Conservation (phyloP, 2,329 filamentous ascomycete species). For the Knufia fluminis region DNA sequence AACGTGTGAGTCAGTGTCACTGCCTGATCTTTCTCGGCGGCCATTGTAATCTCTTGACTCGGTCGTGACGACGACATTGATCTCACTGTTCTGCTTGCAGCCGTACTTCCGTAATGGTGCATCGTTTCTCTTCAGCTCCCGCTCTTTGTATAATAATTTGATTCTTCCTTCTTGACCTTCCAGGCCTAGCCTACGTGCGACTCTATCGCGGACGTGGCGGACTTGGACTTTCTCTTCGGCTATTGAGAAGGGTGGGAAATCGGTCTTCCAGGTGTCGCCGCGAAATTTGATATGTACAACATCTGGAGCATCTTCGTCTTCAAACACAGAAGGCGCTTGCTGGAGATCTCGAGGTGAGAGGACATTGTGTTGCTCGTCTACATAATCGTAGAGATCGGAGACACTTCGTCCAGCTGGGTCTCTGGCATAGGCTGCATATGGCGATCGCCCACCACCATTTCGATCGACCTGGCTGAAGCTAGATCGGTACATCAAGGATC, state of each 20-base stretch:
- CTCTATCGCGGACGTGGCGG: constrained; percentile 32
- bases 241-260: constrained; percentile 40
- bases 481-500: constrained; percentile 21
- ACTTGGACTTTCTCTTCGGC: constrained; percentile 36
- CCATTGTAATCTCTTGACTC: constrained; percentile 16
- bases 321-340: constrained; percentile 4
- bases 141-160: constrained; percentile 40
- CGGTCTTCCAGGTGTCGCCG: constrained; percentile 33
- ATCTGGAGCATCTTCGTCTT: constrained; percentile 33
- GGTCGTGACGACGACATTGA: constrained; percentile 28
- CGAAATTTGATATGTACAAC: constrained; percentile 36
- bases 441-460: constrained; percentile 8
- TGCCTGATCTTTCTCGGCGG: constrained; percentile 18
- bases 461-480: constrained; percentile 13
- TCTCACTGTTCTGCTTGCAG: constrained; percentile 40
- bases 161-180: constrained; percentile 28
- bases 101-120: constrained; percentile 34
- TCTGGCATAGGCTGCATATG: constrained; percentile 6
- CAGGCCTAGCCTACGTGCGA: constrained; percentile 30
- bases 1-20: constrained; percentile 15
- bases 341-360: not conserved
- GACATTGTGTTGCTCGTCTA: constrained; percentile 8
- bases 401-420: not conserved
- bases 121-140: constrained; percentile 34
- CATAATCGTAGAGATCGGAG: constrained; percentile 7